Evolutionary conservation across 2,329 filamentous ascomycete species (phyloP), one percentile per base, ranked within the genome.

Genomic region (Trichoderma sp.): DNA sequence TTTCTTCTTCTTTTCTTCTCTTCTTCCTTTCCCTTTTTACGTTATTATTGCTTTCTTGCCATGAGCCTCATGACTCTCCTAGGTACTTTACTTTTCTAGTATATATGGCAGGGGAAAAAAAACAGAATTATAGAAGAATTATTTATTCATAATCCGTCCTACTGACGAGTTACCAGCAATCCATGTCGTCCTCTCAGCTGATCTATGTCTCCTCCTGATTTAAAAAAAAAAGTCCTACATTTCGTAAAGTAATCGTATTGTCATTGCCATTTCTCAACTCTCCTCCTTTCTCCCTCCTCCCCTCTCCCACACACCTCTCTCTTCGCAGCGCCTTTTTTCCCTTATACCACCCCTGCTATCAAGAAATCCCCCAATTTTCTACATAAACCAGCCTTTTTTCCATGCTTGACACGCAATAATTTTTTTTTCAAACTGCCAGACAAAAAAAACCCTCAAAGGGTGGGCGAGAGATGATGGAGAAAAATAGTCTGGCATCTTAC

Each of bases 391-490:
- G 56, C 24, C 63, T 36, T 57, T 47, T 34, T 43, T 43, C 60
- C 51, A 68, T 64, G 32, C 36, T 51, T 51, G 53, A 72, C 58
- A 53, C 21, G 18, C 15, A 30, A n/a, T 58, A 30, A 39, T 15
- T 26, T 39, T 57, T 36, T 43, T 67, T 30, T 43, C 36, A 26
- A 62, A 56, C 36, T 62, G 65, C 71, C 71, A 73, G 68, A 71
- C 56, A 73, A 32, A 60, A 65, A 71, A 51, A 34, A 43, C 30
- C 15, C 34, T 24, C n/a, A 12, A 69, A 60, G 32, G 57, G 30
- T 60, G 57, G 26, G 26, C 32, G 57, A 30, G 57, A 60, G 18
- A 60, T 60, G 30, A 30, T 57, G 26, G 61, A 34, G 47, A 18
- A 32, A 28, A 70, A 39, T 53, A 72, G 43, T 39, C 65, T 62